These are phyloP conservation scores for Passalora sequoiae DNA, from an alignment of 2,329 filamentous ascomycete genomes.

Conservation along the genomic window DNA sequence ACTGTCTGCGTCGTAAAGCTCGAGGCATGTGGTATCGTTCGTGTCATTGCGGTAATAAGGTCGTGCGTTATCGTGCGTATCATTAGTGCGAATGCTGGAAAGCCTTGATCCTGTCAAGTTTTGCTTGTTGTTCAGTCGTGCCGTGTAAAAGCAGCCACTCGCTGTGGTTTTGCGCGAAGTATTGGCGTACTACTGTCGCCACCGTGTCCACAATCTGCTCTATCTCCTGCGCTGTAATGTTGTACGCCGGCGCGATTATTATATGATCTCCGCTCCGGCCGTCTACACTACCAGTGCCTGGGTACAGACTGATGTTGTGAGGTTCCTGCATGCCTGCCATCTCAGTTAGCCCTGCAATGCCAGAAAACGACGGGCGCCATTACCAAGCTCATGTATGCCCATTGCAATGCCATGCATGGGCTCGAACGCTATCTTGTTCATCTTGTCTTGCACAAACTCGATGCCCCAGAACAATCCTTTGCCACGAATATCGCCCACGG, in stretches of 20 bases:
- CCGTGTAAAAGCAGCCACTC: slow-evolving; percentile 1
- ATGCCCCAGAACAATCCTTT: slow-evolving; percentile 56
- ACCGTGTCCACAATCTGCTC: slow-evolving; percentile 51
- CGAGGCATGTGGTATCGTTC: no score
- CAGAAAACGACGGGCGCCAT: no score
- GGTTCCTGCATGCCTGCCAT: slow-evolving; percentile 38
- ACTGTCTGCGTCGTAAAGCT: no score
- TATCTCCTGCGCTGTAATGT: slow-evolving; percentile 53
- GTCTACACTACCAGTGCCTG: slow-evolving; percentile 58
- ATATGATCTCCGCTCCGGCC: slow-evolving; percentile 61
- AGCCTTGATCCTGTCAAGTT: not conserved
- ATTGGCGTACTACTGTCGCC: slow-evolving; percentile 49
- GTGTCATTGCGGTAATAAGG: no score
- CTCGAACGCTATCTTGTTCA: slow-evolving; percentile 51
- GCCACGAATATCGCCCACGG: slow-evolving; percentile 59
- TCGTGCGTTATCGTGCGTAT: no score
- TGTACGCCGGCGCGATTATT: slow-evolving; percentile 65
- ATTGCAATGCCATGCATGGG: slow-evolving; percentile 43
- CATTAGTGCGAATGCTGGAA: no score
- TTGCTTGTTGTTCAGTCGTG: not conserved
- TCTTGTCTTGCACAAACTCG: slow-evolving; percentile 55
- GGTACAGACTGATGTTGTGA: slow-evolving; percentile 58
- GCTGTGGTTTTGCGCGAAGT: slow-evolving; percentile 29
- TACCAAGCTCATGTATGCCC: slow-evolving; percentile 50
- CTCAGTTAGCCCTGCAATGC: not conserved